phyloP scores from a whole-genome alignment of 2,329 filamentous ascomycete genomes.

The Colletotrichum limetticola region DNA sequence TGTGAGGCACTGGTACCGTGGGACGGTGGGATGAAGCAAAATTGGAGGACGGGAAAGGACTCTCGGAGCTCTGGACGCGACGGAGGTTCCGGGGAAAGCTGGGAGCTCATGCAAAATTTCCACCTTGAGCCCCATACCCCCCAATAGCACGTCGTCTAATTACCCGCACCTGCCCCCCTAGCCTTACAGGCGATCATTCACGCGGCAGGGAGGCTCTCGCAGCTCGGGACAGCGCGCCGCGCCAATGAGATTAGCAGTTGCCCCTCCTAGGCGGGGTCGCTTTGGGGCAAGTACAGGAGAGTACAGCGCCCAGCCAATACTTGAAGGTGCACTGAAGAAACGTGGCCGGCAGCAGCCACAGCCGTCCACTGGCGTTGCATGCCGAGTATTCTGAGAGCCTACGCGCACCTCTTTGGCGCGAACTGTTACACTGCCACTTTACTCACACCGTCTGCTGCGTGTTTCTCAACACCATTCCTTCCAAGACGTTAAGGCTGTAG shows the following conservation, averaged over 20 bases:
- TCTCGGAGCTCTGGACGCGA: conserved; percentile 17
- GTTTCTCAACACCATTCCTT: conserved; percentile 10
- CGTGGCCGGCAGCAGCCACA: conserved; percentile 20
- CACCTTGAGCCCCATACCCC: conserved; percentile 16
- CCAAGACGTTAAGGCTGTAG: conserved; percentile 9
- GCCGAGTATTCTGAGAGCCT: not conserved
- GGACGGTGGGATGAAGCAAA: conserved; percentile 9
- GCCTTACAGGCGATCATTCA: conserved; percentile 21
- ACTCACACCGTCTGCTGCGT: conserved; percentile 23
- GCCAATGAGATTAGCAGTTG: conserved; percentile 19
- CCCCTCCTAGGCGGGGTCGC: not conserved
- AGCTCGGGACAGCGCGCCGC: conserved; percentile 12
- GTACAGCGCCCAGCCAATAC: not conserved
- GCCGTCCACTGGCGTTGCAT: not conserved
- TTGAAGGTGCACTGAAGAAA: conserved; percentile 26
- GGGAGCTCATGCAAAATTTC: conserved; percentile 34
- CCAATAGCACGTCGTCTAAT: conserved; percentile 29
- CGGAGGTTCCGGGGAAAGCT: conserved; percentile 30
- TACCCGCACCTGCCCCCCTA: not conserved
- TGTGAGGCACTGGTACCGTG: conserved; percentile 14
- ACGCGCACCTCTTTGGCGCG: not conserved
- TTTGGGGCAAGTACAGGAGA: not conserved
- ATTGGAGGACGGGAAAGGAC: not conserved
- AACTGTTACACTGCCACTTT: not conserved
- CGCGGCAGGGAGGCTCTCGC: conserved; percentile 24